Conservation (phyloP, 768 basidiomycete species). For the Thelephora aurantiotincta region DNA sequence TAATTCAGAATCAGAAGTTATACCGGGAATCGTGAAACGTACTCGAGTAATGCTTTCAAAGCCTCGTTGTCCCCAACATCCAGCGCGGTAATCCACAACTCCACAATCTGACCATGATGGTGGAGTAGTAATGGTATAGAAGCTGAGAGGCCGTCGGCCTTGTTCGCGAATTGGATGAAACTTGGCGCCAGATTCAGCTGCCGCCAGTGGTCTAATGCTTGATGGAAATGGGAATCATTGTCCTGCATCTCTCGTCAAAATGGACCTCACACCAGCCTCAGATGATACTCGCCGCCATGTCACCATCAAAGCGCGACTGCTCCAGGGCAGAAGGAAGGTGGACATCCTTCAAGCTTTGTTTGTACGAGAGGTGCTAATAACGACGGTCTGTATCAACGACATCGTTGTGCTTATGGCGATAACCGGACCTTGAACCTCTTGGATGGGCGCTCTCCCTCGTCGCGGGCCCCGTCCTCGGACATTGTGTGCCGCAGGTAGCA, state of each 20-base stretch:
- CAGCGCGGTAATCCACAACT: conserved; percentile 47
- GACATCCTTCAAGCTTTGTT: conserved; percentile 48
- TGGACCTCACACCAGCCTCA: background rate
- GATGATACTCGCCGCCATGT: conserved; percentile 30
- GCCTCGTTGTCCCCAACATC: conserved; percentile 58
- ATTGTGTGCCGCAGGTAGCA: too few species aligned
- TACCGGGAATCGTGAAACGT: conserved; percentile 14
- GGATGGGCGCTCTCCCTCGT: conserved; percentile 3
- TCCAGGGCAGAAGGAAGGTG: conserved; percentile 56
- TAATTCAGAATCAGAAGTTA: conserved; percentile 7
- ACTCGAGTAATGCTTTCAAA: conserved; percentile 65
- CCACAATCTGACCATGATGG: conserved; percentile 58
- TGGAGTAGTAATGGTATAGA: conserved; percentile 75
- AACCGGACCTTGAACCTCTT: conserved; percentile 15
- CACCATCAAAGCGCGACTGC: conserved; percentile 37
- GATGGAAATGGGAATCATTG: conserved; percentile 65
- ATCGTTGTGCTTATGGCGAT: background rate
- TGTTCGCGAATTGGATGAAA: conserved; percentile 57
- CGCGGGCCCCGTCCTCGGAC: too few species aligned
- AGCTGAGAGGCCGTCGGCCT: conserved; percentile 43
- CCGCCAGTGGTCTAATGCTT: conserved; percentile 58
- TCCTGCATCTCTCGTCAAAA: conserved; percentile 30
- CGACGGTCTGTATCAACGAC: background rate
- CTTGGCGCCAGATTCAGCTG: conserved; percentile 69
- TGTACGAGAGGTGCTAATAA: conserved; percentile 59